Evolutionary conservation across 75 land plant species (phyloP).

Genomic region (Selaginella tamariscina): DNA sequence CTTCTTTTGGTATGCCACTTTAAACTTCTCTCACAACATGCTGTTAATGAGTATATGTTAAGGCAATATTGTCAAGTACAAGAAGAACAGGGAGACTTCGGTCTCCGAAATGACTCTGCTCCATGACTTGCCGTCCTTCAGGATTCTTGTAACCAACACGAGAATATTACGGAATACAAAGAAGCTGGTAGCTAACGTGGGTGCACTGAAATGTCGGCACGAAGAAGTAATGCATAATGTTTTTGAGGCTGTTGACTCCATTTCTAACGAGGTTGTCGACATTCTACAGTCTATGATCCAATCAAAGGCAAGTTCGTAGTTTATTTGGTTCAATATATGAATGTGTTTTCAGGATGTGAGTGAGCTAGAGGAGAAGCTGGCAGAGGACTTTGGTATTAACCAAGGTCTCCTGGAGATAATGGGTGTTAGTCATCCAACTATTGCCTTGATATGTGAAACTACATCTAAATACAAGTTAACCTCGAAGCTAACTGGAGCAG

Average conservation of each 20-base stretch:
- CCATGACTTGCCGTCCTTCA: conserved; percentile 45
- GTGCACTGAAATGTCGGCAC: conserved; percentile 60
- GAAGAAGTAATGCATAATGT: conserved; percentile 68
- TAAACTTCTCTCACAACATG: background rate
- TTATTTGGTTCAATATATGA: background rate
- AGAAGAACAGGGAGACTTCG: too few relatives aligned
- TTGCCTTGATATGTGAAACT: conserved; percentile 60
- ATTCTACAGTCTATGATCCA: conserved; percentile 39
- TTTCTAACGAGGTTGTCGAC: conserved; percentile 53
- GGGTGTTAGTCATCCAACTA: conserved; percentile 83
- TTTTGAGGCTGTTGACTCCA: conserved; percentile 65
- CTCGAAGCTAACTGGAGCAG: conserved; percentile 93
- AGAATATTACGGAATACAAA: conserved; percentile 86
- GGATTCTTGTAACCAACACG: conserved; percentile 82
- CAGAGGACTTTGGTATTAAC: conserved; percentile 83
- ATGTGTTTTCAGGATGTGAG: conserved; percentile 13
- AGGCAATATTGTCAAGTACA: conserved; percentile 79
- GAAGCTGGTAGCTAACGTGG: conserved; percentile 77
- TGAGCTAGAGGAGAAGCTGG: conserved; percentile 49
- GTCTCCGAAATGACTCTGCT: conserved; percentile 47
- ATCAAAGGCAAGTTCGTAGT: background rate
- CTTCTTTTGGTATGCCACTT: conserved; percentile 57
- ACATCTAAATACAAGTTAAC: conserved; percentile 57
- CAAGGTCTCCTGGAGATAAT: conserved; percentile 83
- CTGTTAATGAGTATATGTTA: conserved; percentile 11